Evolutionary conservation across 106 monocot species (phyloP), one percentile per base, ranked within the genome.

Genomic region (Acorus calamus): DNA sequence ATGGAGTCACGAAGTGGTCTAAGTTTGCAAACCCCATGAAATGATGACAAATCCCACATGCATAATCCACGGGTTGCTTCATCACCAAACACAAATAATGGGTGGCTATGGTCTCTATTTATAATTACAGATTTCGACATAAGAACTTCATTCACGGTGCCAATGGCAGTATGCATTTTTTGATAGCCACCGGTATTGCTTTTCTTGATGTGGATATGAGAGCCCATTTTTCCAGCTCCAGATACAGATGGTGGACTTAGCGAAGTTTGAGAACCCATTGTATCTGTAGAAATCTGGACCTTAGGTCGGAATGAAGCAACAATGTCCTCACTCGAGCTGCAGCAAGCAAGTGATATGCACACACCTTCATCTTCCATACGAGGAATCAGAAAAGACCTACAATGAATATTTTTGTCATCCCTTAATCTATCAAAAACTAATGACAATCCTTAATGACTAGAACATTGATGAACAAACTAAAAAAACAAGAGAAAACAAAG

Each of bases 271-370:
- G 87, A 80, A 69, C 68, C 6, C 7, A 63, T 63, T 41, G 48
- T 8, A 55, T 76, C 83, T 52, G 46, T 71, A 13, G 69, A 59
- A 45, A 60, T 6, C 65, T 74, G 59, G 4, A 86, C 72, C 60
- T 77, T 80, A 56, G 90, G 94, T 4, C 94, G 90, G 63, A 80
- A 96, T n/a, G 90, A 79, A 50, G 94, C 94, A 60, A 96, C 87
- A 14, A 84, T 52, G 44, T 78, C 71, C 47, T 73, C 71, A 65
- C 60, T 56, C 43, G 77, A 78, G 60, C 55, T 53, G 52, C 66
- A 50, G 55, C 73, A 87, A 8, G 90, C 94, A 68, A 96, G 87
- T 57, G 94, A 82, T 52, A 96, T 90, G 77, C 94, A 96, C 54
- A 96, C 63, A 13, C 84, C 90, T 14, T 74, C 70, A 45, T 62